Evolutionary conservation across 192 early-diverging fungal species (phyloP).

Genomic region (Backusella morwellensis): DNA sequence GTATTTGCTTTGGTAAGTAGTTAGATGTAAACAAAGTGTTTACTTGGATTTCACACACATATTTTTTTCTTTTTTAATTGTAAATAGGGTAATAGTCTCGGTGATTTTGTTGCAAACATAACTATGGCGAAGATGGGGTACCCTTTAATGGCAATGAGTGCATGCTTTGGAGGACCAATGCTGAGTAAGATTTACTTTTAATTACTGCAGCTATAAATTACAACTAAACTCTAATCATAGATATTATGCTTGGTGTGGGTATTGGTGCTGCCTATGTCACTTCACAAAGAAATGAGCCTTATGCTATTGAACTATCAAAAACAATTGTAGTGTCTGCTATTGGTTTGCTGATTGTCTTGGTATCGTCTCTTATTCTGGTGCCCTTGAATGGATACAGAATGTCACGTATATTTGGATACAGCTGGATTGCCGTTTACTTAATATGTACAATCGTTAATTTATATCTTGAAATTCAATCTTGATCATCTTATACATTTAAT

Average conservation of each 20-base stretch:
- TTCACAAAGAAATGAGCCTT: constrained; percentile 42
- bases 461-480: constrained; percentile 44
- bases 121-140: constrained; percentile 89
- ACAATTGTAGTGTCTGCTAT: constrained; percentile 69
- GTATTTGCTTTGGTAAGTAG: constrained; percentile 80
- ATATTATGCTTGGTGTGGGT: constrained; percentile 84
- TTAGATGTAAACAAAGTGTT: neutral
- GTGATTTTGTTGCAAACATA: constrained; percentile 91
- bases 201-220: neutral
- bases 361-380: constrained; percentile 56
- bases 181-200: constrained; percentile 55
- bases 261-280: constrained; percentile 67
- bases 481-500: neutral
- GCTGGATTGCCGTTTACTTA: constrained; percentile 56
- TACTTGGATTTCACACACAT: constrained; percentile 17
- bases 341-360: constrained; percentile 61
- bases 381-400: constrained; percentile 64
- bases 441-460: constrained; percentile 62
- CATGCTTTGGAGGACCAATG: constrained; percentile 93
- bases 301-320: constrained; percentile 59
- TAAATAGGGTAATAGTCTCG: constrained; percentile 70
- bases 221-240: constrained; percentile 31
- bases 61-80: neutral
- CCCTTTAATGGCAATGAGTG: constrained; percentile 92
- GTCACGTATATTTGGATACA: constrained; percentile 56